Evolutionary conservation across 176 grass and related monocot genomes (phyloP), one percentile per base, ranked within the genome.

Genomic region (Oryza nivara): DNA sequence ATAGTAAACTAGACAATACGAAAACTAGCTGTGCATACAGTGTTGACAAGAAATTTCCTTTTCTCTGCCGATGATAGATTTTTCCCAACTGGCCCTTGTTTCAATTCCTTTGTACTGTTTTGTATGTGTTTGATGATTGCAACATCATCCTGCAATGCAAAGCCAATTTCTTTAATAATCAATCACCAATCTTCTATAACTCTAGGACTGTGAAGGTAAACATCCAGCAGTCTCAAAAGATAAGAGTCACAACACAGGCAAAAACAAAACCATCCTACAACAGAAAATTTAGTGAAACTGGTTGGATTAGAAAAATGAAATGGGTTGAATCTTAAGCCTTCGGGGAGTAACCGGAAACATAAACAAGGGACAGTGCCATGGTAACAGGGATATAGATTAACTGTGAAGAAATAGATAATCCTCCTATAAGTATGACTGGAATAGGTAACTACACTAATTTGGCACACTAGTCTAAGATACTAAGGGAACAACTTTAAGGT

Each of bases 11-110:
- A 34, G 32, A 73, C 0, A 7, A 74, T 47, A 65, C 58, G 1
- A 77, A 65, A 73, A 87, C 17, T 68, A 86, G 83, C 58, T 58
- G 36, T 56, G 67, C 66, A 43, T 91, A 95, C 91, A 69, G 89
- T 93, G 51, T 85, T 77, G 71, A 95, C 32, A 86, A 97, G 91
- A 72, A 95, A 97, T 65, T 91, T 95, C 80, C 78, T 86, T 88
- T 95, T 95, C 73, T 97, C 90, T 5, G 35, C 32, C 65, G 89
- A 82, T 51, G 95, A 85, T 13, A 92, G 79, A 54, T 88, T 91
- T 65, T 88, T 91, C 61, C 90, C 90, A 54, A 73, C 28, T 4
- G 80, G 91, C 19, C 85, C 81, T 80, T 75, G 73, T 67, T 73
- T 82, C 74, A 90, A 22, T 45, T 77, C 74, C 48, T 60, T 74